Base-by-base conservation (phyloP, 73 alveolate species). In the Breviolum minutum region DNA sequence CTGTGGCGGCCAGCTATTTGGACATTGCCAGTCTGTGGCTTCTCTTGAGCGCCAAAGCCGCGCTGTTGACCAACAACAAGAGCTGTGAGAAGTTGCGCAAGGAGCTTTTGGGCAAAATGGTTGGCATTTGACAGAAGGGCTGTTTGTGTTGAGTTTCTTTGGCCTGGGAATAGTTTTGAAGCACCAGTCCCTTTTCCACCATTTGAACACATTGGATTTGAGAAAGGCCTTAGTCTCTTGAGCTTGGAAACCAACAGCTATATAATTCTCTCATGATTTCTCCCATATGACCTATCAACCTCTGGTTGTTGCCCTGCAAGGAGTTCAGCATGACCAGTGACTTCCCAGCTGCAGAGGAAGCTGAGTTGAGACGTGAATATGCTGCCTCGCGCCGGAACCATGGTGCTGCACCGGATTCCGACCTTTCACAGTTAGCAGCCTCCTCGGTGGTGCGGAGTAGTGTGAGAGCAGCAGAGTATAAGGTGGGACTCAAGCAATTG, bases 21-120 rank as follows among this genome's bases (percentile, higher is more conserved):
- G 97, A 91, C 88, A 91, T 91, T 63, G 87, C 97, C 29, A 63
- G 88, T 32, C 97, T 91, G 6, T 91, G 97, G 97, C 69, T 91
- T 64, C 88, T 91, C n/a, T 87, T 91, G 22, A 91, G 97, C 27
- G 97, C 97, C 64, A 91, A 91, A 63, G 87, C 97, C 16, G 97
- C 97, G n/a, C 76, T 91, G 62, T 17, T 91, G 89, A 91, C 97
- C 74, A 91, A 63, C 88, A 91, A 91, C 97, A 91, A 91, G 97
- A 91, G 97, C 76, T 82, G 88, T 22, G 97, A 91, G 77, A 91
- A 91, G 97, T 82, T 91, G 32, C 87, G 97, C 24, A 91, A 91
- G 97, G 90, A 81, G 64, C 8, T 24, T 24, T 2, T 9, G 54
- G 77, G 77, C 77, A 22, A 22, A 40, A 68, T 22, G 77, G 77